Conservation (phyloP, 768 basidiomycete genomes). For the Termitomyces sp. region DNA sequence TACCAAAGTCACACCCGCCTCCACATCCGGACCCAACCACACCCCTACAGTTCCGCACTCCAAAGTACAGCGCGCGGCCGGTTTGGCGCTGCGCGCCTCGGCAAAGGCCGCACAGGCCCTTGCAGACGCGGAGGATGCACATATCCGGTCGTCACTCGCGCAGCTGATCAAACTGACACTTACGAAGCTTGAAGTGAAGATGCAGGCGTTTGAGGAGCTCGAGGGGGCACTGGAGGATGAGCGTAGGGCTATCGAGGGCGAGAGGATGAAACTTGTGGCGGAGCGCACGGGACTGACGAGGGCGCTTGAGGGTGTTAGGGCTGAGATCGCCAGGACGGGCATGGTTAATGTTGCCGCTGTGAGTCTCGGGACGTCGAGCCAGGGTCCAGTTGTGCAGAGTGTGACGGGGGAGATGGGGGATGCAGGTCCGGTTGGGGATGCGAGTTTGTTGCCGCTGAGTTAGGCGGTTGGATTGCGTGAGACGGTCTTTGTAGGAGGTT, state of each 20-base stretch:
- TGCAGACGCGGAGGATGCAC: constrained; percentile 77
- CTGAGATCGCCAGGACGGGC: constrained; percentile 61
- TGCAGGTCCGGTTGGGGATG: constrained; percentile 54
- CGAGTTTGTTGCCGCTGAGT: constrained; percentile 49
- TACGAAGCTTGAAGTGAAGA: constrained; percentile 92
- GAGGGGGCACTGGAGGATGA: constrained; percentile 93
- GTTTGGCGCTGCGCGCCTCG: constrained; percentile 85
- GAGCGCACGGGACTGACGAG: constrained; percentile 74
- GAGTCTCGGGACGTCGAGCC: constrained; percentile 55
- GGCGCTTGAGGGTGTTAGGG: constrained; percentile 64
- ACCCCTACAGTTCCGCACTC: constrained; percentile 58
- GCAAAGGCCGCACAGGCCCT: constrained; percentile 80
- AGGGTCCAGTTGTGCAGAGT: constrained; percentile 55
- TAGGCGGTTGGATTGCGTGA: constrained; percentile 13
- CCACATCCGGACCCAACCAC: constrained; percentile 33
- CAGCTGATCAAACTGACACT: constrained; percentile 80
- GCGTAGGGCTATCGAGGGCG: constrained; percentile 78
- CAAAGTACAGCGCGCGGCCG: constrained; percentile 77
- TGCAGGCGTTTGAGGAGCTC: constrained; percentile 90
- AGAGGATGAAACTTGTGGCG: constrained; percentile 72
- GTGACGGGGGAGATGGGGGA: constrained; percentile 47
- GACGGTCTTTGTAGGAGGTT: background rate
- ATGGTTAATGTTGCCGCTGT: constrained; percentile 27
- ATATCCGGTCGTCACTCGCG: constrained; percentile 76
- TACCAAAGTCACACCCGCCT: constrained; percentile 12